phyloP scores from a whole-genome alignment of 495 filamentous ascomycete species.

The Rhypophila decipiens region DNA sequence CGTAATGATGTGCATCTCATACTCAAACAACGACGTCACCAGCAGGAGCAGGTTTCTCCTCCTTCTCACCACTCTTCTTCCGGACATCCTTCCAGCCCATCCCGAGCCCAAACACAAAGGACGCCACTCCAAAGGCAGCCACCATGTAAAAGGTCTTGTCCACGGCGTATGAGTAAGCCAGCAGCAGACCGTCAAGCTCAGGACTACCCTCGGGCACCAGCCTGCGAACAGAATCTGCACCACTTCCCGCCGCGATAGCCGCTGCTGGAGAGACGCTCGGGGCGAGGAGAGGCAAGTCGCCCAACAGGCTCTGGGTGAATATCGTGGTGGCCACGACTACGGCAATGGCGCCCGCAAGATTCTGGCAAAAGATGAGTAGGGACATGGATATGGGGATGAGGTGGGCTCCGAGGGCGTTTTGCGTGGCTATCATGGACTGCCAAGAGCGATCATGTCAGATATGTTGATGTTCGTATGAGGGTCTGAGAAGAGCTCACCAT shows the following conservation, averaged over 20 bases:
- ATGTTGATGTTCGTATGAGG: neutral
- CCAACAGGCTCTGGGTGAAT: conserved; percentile 36
- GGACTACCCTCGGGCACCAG: conserved; percentile 13
- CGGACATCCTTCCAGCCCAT: conserved; percentile 49
- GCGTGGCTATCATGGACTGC: conserved; percentile 43
- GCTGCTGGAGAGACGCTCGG: conserved; percentile 25
- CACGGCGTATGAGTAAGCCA: conserved; percentile 36
- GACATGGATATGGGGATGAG: conserved; percentile 47
- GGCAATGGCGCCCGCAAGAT: conserved; percentile 38
- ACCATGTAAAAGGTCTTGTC: conserved; percentile 35
- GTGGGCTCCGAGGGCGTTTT: conserved; percentile 37
- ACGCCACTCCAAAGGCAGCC: conserved; percentile 19
- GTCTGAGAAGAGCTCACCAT: conserved; percentile 19
- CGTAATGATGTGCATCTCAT: no score
- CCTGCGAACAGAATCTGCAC: conserved; percentile 28
- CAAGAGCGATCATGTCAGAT: no score
- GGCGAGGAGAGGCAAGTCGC: conserved; percentile 17
- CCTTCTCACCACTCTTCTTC: conserved; percentile 25
- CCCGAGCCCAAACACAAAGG: conserved; percentile 32
- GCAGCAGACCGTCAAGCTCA: conserved; percentile 26
- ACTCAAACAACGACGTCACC: no score
- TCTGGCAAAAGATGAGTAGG: conserved; percentile 43
- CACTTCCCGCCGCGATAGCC: conserved; percentile 24
- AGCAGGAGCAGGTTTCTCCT: no score
- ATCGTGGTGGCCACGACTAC: conserved; percentile 34